Percentiles rank a stretch among this genome's conserved stretches.
phyloP scores from a whole-genome alignment of 2,329 filamentous ascomycete genomes.

The Monosporascus sp. region DNA sequence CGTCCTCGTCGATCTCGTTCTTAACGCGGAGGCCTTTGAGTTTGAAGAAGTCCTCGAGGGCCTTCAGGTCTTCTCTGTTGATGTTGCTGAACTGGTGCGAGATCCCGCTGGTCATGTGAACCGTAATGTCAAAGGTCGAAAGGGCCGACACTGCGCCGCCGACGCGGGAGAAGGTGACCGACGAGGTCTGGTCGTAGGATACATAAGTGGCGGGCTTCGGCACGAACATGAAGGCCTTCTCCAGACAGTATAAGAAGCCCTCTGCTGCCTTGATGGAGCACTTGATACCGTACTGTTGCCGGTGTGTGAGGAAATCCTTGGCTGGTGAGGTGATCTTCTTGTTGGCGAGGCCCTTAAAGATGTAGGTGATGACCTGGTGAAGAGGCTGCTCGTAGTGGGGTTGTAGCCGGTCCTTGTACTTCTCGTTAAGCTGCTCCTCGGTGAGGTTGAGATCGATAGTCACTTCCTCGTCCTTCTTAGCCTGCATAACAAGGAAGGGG shows the following conservation, averaged over 20 bases:
- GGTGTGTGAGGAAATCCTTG: slow-evolving; percentile 91
- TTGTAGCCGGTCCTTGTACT: slow-evolving; percentile 87
- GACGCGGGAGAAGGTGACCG: slow-evolving; percentile 92
- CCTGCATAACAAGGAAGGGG: slow-evolving; percentile 98
- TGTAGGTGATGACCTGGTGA: slow-evolving; percentile 88
- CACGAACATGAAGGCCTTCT: slow-evolving; percentile 98
- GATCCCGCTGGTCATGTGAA: slow-evolving; percentile 74
- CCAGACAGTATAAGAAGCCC: slow-evolving; percentile 92
- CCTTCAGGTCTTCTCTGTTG: slow-evolving; percentile 94
- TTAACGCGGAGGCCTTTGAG: slow-evolving; percentile 91
- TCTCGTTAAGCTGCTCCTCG: slow-evolving; percentile 74
- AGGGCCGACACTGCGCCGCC: slow-evolving; percentile 89
- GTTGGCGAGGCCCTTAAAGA: slow-evolving; percentile 89
- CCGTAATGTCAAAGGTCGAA: slow-evolving; percentile 94
- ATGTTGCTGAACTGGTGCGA: slow-evolving; percentile 99
- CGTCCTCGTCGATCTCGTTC: slow-evolving; percentile 97
- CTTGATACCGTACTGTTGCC: slow-evolving; percentile 92
- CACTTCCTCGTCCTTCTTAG: slow-evolving; percentile 96
- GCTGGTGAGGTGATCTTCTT: slow-evolving; percentile 94
- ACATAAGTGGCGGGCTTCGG: slow-evolving; percentile 98
- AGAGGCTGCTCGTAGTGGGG: slow-evolving; percentile 90
- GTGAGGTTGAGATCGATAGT: slow-evolving; percentile 95
- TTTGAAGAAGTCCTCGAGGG: slow-evolving; percentile 96
- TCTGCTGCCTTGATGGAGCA: slow-evolving; percentile 99
- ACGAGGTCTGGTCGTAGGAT: slow-evolving; percentile 85